Evolutionary conservation across 169 alveolate genomes (phyloP), one percentile per base, ranked within the genome.

Genomic region (Plasmodium inui): DNA sequence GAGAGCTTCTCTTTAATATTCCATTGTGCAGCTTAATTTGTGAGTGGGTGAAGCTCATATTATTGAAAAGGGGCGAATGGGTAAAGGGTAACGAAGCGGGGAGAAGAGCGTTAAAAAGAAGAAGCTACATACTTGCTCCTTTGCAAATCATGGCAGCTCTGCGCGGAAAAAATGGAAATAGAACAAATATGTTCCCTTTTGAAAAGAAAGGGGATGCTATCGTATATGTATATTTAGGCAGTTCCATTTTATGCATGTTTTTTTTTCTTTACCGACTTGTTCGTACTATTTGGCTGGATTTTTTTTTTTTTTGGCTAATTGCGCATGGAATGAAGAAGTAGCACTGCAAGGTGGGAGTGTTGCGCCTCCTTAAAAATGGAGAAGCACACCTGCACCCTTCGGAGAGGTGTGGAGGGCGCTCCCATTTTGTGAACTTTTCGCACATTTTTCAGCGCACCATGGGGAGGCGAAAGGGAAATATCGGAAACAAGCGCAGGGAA

Each of bases 11-110:
- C 61, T 70, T 67, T 12, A 44, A 34, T 30, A 70, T 78, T 41
- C 82, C 83, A 83, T 83, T 71, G 17, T 83, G 83, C 12, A 83
- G 71, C 61, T 70, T 83, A 41, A 12, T 72, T 41, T 83, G 82
- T 83, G 34, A 67, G 74, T 22, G 53, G 32, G 53, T n/a, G 61
- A 39, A 83, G 92, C 6, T 83, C 92, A 83, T 83, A 41, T 70
- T 67, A 67, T 19, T 83, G 74, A 34, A 72, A 70, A 83, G 34
- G 37, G 46, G 57, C 46, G 28, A 79, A 79, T 79, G 76, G 32
- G 37, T 19, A 67, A 67, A 7, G n/a, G 19, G 37, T 28, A 9
- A 67, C 34, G 76, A 67, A 28, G 41, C n/a, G 30, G n/a, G 39
- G 76, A 41, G 76, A 10, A 0, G 76, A 22, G 76, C n/a, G 12